Percentiles rank a stretch among this genome's conserved stretches.
Conservation (phyloP, 768 basidiomycete species). For the Lentinus tigrinus region DNA sequence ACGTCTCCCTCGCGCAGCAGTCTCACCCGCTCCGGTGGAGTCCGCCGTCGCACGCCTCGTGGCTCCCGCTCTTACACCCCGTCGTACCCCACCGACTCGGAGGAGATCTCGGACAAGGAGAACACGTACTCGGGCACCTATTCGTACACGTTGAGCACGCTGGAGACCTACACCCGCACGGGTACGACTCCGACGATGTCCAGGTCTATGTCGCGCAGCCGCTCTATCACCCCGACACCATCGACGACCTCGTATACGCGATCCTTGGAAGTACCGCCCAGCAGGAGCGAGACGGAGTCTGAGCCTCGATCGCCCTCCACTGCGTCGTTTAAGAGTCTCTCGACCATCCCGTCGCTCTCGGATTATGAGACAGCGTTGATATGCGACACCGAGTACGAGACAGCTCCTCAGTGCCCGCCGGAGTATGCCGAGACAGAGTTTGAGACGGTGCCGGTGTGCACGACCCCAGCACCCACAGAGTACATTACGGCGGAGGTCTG, state of each 20-base stretch:
- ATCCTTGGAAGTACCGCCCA: constrained; percentile 7
- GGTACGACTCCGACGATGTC: constrained; percentile 11
- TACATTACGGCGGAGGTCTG: constrained; percentile 54
- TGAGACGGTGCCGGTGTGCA: constrained; percentile 41
- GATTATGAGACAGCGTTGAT: constrained; percentile 41
- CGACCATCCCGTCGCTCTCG: constrained; percentile 54
- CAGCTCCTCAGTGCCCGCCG: constrained; percentile 31
- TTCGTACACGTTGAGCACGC: constrained; percentile 24
- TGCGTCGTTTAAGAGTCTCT: constrained; percentile 54
- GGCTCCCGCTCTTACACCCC: constrained; percentile 44
- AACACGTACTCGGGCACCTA: constrained; percentile 36
- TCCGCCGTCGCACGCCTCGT: constrained; percentile 51
- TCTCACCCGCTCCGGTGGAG: constrained; percentile 56
- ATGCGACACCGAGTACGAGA: constrained; percentile 37
- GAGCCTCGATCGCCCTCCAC: constrained; percentile 20
- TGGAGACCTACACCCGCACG: constrained; percentile 26
- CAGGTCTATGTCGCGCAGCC: constrained; percentile 4
- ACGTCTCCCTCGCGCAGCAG: constrained; percentile 49
- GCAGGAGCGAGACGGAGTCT: constrained; percentile 6
- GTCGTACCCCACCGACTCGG: constrained; percentile 36
- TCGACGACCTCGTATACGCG: constrained; percentile 18
- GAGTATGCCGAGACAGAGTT: constrained; percentile 44
- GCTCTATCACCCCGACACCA: constrained; percentile 20
- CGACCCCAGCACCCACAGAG: constrained; percentile 37
- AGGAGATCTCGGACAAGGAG: constrained; percentile 59